phyloP scores from a whole-genome alignment of 768 basidiomycete genomes.

The Leucocoprinus birnbaumii region DNA sequence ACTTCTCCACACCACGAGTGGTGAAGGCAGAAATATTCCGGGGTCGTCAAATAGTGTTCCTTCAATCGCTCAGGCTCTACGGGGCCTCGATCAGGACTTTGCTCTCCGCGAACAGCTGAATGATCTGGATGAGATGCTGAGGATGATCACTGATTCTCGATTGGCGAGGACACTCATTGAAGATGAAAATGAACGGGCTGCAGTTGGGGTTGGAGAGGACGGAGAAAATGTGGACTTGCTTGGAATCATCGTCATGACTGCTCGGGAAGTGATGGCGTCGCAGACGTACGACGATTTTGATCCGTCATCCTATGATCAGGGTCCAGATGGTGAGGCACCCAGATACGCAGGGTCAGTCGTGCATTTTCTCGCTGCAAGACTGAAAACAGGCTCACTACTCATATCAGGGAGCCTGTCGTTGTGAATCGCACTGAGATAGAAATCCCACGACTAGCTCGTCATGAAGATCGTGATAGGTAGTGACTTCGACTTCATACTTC shows the following conservation, averaged over 20 bases:
- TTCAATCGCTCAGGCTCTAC: neutral
- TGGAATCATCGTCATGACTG: conserved; percentile 2
- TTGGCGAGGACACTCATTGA: conserved; percentile 5
- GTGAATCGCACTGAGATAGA: too few species aligned
- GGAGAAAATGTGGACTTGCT: conserved; percentile 1
- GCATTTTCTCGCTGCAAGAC: too few species aligned
- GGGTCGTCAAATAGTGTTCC: neutral
- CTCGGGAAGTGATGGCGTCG: neutral
- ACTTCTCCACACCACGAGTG: neutral
- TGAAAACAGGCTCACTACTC: too few species aligned
- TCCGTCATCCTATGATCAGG: neutral
- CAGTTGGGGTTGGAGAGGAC: neutral
- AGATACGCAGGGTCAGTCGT: too few species aligned
- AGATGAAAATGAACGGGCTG: neutral
- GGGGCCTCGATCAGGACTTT: neutral
- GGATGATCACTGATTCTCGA: conserved; percentile 1
- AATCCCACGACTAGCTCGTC: too few species aligned
- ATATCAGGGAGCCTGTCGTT: too few species aligned
- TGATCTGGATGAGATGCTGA: conserved; percentile 7
- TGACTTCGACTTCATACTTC: too few species aligned
- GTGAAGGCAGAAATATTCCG: neutral
- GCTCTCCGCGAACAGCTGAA: conserved; percentile 5
- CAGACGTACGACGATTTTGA: neutral
- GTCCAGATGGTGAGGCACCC: too few species aligned
- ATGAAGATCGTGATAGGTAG: too few species aligned